phyloP scores from a whole-genome alignment of 352 stramenopile genomes.

The Pythium utonaiense region DNA sequence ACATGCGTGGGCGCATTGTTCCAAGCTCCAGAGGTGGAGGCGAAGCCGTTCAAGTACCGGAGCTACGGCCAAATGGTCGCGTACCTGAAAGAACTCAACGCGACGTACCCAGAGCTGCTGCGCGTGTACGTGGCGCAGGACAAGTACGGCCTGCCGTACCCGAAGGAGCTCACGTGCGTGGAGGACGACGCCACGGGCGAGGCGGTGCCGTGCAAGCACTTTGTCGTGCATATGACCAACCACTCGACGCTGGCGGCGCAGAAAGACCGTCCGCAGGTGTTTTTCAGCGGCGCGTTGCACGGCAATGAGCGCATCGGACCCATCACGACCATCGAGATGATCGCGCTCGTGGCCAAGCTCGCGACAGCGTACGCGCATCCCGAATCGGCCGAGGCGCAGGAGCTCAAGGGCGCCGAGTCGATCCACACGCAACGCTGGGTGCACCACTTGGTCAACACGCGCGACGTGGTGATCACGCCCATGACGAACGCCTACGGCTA shows the following conservation, averaged over 20 bases:
- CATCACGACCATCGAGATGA: constrained; percentile 86
- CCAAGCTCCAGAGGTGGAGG: background rate
- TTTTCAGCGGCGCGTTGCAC: constrained; percentile 96
- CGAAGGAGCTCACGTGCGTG: constrained; percentile 56
- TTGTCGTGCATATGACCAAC: constrained; percentile 86
- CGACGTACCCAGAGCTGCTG: constrained; percentile 75
- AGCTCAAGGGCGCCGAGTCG: constrained; percentile 19
- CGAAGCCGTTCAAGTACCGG: constrained; percentile 54
- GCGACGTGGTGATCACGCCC: constrained; percentile 79
- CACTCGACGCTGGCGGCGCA: constrained; percentile 73
- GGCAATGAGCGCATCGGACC: constrained; percentile 95
- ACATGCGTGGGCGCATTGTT: background rate
- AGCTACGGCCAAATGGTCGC: constrained; percentile 68
- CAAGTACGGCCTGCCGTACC: constrained; percentile 74
- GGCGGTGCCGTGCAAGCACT: constrained; percentile 69
- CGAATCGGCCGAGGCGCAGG: constrained; percentile 5
- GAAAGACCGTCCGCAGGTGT: constrained; percentile 89
- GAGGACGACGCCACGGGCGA: constrained; percentile 37
- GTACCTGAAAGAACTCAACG: constrained; percentile 64
- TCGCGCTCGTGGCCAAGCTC: constrained; percentile 80
- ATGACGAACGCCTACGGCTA: constrained; percentile 96
- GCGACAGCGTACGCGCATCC: constrained; percentile 35
- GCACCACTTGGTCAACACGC: constrained; percentile 83
- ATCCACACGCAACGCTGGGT: constrained; percentile 64
- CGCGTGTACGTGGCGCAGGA: constrained; percentile 81